These are phyloP conservation scores for Aquilaria malaccensis DNA, from an alignment of 345 rosid species.

Conservation along the genomic window DNA sequence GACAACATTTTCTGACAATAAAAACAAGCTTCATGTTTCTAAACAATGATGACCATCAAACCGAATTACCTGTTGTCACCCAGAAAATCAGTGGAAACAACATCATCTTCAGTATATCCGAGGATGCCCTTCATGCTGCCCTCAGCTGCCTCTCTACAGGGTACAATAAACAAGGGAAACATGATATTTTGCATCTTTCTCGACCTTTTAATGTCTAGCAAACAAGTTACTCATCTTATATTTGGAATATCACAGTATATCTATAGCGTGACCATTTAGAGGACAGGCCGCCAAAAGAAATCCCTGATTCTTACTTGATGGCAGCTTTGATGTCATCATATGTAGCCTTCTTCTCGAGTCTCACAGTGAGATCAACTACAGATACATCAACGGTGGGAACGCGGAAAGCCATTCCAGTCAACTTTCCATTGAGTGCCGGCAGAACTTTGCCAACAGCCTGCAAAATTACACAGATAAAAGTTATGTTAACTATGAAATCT, in stretches of 20 bases:
- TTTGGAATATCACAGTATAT: background rate
- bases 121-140: constrained; percentile 54
- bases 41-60: background rate
- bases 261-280: background rate
- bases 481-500: background rate
- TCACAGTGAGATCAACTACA: constrained; percentile 66
- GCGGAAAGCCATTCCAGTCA: constrained; percentile 72
- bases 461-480: background rate
- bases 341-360: constrained; percentile 47
- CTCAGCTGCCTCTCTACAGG: constrained; percentile 49
- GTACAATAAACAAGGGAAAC: background rate
- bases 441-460: constrained; percentile 70
- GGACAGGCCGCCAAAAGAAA: background rate
- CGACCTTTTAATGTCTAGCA: background rate
- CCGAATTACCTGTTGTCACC: constrained; percentile 50
- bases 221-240: background rate
- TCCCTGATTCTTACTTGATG: constrained; percentile 35
- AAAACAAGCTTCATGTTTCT: background rate
- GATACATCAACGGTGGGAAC: constrained; percentile 74
- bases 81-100: constrained; percentile 50
- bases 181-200: too few species aligned
- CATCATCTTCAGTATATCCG: constrained; percentile 57
- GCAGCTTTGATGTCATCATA: constrained; percentile 56
- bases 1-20: too few species aligned
- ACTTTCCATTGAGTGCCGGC: constrained; percentile 50